Evolutionary conservation across 108 stramenopile genomes (phyloP).

Genomic region (Bacterosira constricta): DNA sequence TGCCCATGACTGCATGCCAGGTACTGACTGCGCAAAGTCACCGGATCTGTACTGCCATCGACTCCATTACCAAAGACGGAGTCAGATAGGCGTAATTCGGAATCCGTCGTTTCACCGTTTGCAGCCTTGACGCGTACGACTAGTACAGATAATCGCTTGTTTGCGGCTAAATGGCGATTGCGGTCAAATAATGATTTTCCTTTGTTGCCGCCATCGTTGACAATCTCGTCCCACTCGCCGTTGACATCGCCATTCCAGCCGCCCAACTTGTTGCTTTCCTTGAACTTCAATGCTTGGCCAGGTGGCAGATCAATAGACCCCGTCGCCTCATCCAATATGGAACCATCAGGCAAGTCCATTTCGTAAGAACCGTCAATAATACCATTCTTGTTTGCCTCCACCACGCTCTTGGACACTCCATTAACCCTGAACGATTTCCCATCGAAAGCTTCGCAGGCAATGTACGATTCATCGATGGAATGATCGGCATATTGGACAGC

Average conservation of each 20-base stretch:
- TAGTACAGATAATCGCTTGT: background rate
- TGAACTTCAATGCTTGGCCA: background rate
- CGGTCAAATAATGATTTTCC: background rate
- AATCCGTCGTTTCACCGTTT: background rate
- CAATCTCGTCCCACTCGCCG: too few species aligned
- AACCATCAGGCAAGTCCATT: background rate
- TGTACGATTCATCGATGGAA: too few species aligned
- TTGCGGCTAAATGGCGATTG: background rate
- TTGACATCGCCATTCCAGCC: too few species aligned
- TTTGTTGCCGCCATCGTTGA: background rate
- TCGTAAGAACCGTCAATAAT: background rate
- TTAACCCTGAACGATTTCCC: too few species aligned
- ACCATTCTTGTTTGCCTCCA: background rate
- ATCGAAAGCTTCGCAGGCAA: too few species aligned
- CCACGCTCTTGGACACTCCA: background rate
- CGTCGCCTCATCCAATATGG: background rate
- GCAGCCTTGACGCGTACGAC: background rate
- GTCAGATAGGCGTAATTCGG: constrained; percentile 1
- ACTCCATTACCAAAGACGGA: constrained; percentile 3
- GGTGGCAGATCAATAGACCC: background rate
- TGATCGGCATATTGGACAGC: too few species aligned
- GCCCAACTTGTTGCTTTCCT: too few species aligned
- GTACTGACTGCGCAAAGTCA: constrained; percentile 5
- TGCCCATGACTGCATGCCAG: constrained; percentile 4
- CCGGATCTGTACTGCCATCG: constrained; percentile 4